Conservation (phyloP, 352 stramenopile genomes). For the Phytophthora constricta region DNA sequence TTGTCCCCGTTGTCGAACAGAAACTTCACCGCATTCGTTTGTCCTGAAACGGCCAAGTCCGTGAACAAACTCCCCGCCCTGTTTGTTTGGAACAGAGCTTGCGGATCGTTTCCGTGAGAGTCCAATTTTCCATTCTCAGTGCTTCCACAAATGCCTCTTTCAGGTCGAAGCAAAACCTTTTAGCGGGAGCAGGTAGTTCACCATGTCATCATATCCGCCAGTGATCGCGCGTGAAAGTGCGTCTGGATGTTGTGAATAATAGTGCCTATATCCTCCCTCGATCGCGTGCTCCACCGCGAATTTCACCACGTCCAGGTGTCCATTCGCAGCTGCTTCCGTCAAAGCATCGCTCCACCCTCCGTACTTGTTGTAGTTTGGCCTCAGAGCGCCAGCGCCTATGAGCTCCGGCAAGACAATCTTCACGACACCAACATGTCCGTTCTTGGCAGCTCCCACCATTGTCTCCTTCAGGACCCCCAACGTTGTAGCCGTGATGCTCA, state of each 20-base stretch:
- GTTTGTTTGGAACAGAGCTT: background rate
- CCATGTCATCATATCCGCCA: background rate
- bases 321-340: too few species aligned
- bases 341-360: too few species aligned
- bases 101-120: background rate
- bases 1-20: background rate
- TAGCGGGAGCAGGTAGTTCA: background rate
- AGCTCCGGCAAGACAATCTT: too few species aligned
- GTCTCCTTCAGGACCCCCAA: too few species aligned
- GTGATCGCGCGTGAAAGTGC: slow-evolving; percentile 1
- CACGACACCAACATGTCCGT: too few species aligned
- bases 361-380: too few species aligned
- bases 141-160: background rate
- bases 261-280: background rate
- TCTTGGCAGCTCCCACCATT: too few species aligned
- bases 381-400: too few species aligned
- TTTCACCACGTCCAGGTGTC: too few species aligned
- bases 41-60: background rate
- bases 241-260: background rate
- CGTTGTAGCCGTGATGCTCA: too few species aligned
- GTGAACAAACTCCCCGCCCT: background rate
- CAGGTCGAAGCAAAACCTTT: background rate
- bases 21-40: background rate
- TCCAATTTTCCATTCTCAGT: background rate
- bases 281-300: background rate